Evolutionary conservation across 768 basidiomycete genomes (phyloP), one percentile per base, ranked within the genome.

Genomic region (Lactarius trivialis): DNA sequence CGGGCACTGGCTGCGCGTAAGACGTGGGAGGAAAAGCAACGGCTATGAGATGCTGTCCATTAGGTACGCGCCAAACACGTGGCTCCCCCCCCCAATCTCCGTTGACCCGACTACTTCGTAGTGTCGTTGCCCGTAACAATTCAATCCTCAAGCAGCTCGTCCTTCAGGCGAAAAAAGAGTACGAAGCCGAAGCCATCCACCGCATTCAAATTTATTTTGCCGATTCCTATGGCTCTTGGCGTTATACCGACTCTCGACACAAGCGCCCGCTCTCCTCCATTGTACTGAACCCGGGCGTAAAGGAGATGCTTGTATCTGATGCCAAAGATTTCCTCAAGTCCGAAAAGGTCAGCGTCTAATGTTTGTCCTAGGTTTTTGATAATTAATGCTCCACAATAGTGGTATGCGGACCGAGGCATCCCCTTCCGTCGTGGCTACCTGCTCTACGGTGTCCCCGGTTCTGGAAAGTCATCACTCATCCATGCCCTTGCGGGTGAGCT

Each of bases 381-480:
- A 60, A 5, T 63, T 45, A 37, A 65, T 26, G 33, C 54, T 32
- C 60, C 53, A 45, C 34, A 32, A 41, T 65, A 90, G 84, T 93
- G 92, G 92, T 94, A 93, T 68, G 89, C 89, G n/a, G 89, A 92
- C 73, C 86, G 92, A 68, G 92, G 92, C 55, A 93, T 93, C 67
- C 92, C 92, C 33, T 93, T 91, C 82, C 88, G 92, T 58, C 83
- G 92, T 60, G 92, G 92, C 5, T 92, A 91, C 72, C 82, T 93
- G 55, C 79, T 93, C 26, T 85, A 92, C 68, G 89, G 90, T 65
- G 87, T 91, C 30, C 86, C 91, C 12, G 92, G 91, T 54, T 89
- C 88, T 30, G 91, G 91, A 52, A 94, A 94, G 76, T 88, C 86
- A 24, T 91, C 89, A 21, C 78, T 93, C 60, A 91, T 93, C 68